These are phyloP conservation scores for Triticum urartu DNA, from an alignment of 176 grass and related monocot species.

Conservation along the genomic window DNA sequence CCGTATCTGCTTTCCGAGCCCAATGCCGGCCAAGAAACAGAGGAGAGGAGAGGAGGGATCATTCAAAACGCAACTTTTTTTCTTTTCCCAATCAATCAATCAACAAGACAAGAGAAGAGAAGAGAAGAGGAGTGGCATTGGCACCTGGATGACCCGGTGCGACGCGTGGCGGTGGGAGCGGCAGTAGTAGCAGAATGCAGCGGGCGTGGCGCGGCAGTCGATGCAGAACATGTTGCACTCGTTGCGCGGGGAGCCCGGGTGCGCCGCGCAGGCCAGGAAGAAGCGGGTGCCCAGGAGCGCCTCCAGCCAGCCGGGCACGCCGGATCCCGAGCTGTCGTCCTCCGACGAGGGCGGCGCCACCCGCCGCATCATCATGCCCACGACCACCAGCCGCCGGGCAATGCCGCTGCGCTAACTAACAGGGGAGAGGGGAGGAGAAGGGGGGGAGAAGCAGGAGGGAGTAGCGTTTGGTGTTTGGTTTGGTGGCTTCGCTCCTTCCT, in stretches of 20 bases:
- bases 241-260: conserved; percentile 58
- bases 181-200: conserved; percentile 86
- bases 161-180: conserved; percentile 53
- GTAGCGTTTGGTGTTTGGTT: conserved; percentile 12
- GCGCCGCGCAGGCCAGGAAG: conserved; percentile 59
- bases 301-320: conserved; percentile 66
- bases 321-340: neutral
- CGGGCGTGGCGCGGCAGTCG: conserved; percentile 51
- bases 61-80: neutral
- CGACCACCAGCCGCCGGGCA: neutral
- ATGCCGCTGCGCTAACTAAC: neutral
- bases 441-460: neutral
- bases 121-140: neutral
- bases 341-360: conserved; percentile 38
- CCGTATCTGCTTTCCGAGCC: conserved; percentile 43
- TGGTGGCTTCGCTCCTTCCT: neutral
- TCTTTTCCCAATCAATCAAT: no score
- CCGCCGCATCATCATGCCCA: conserved; percentile 55
- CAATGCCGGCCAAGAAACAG: neutral
- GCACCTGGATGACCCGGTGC: conserved; percentile 78
- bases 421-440: neutral
- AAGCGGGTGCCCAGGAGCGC: conserved; percentile 58
- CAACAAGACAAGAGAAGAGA: neutral
- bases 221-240: conserved; percentile 93
- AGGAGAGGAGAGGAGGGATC: neutral